Conservation (phyloP, 805 yeast species). For the Lachancea waltii region DNA sequence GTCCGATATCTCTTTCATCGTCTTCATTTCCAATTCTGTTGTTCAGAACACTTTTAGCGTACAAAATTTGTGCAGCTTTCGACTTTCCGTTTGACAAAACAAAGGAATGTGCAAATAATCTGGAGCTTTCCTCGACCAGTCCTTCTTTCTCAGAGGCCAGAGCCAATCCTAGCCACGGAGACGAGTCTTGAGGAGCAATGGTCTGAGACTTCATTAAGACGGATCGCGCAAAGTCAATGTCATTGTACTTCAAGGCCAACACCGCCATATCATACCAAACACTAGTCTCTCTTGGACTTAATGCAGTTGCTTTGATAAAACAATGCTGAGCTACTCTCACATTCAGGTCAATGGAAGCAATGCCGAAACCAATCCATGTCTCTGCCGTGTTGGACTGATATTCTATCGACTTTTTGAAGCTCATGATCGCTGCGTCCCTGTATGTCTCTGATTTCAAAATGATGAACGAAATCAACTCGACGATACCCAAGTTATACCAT, state of each 20-base stretch:
- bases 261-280: constrained; percentile 82
- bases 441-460: constrained; percentile 25
- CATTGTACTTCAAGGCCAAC: constrained; percentile 62
- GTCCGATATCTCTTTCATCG: constrained; percentile 49
- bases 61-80: constrained; percentile 62
- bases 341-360: constrained; percentile 56
- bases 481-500: constrained; percentile 65
- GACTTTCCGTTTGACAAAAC: constrained; percentile 69
- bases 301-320: constrained; percentile 69
- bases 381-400: constrained; percentile 63
- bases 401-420: constrained; percentile 61
- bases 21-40: constrained; percentile 38
- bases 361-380: constrained; percentile 81
- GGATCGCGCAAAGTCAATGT: constrained; percentile 63
- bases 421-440: constrained; percentile 47
- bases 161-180: constrained; percentile 86
- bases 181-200: constrained; percentile 65
- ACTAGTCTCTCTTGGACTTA: constrained; percentile 59
- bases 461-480: constrained; percentile 45
- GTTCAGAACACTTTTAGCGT: constrained; percentile 53
- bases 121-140: constrained; percentile 43
- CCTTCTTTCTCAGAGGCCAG: constrained; percentile 49
- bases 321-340: constrained; percentile 87
- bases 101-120: constrained; percentile 70
- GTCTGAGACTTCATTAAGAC: constrained; percentile 72